These are phyloP conservation scores for Cryphonectria naterciae DNA, from an alignment of 2,329 filamentous ascomycete genomes.

Conservation along the genomic window DNA sequence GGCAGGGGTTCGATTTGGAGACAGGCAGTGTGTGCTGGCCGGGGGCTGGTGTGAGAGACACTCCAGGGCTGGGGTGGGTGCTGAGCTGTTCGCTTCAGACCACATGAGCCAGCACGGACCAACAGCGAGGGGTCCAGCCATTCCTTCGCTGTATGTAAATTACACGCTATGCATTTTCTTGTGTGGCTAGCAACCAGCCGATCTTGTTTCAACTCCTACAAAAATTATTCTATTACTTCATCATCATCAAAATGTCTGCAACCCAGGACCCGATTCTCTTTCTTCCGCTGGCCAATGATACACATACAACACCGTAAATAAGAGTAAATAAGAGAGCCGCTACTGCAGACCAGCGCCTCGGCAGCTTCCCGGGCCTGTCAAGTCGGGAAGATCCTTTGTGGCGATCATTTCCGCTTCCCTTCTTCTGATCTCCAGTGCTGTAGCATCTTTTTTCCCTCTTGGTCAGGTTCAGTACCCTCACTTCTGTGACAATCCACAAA, in stretches of 20 bases:
- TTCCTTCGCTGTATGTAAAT: background rate
- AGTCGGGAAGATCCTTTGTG: background rate
- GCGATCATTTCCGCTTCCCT: background rate
- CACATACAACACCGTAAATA: background rate
- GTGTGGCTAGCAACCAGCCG: background rate
- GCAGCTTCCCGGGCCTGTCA: background rate
- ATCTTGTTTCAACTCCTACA: background rate
- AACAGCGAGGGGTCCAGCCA: background rate
- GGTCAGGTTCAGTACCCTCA: slow-evolving; percentile 1
- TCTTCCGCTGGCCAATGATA: background rate
- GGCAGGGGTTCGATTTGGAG: background rate
- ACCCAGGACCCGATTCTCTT: background rate
- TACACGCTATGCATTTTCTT: background rate
- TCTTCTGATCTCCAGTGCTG: background rate
- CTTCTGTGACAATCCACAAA: slow-evolving; percentile 8
- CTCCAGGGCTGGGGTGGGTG: background rate
- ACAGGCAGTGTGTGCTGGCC: background rate
- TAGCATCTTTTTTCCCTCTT: background rate
- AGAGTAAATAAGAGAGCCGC: slow-evolving; percentile 1
- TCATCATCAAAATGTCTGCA: background rate
- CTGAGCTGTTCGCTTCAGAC: background rate
- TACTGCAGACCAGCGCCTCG: background rate
- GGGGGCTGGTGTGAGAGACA: slow-evolving; percentile 12
- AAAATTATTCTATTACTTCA: background rate
- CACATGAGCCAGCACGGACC: slow-evolving; percentile 3